Conservation (phyloP, 2,329 filamentous ascomycete genomes). For the Bipolaris victoriae region DNA sequence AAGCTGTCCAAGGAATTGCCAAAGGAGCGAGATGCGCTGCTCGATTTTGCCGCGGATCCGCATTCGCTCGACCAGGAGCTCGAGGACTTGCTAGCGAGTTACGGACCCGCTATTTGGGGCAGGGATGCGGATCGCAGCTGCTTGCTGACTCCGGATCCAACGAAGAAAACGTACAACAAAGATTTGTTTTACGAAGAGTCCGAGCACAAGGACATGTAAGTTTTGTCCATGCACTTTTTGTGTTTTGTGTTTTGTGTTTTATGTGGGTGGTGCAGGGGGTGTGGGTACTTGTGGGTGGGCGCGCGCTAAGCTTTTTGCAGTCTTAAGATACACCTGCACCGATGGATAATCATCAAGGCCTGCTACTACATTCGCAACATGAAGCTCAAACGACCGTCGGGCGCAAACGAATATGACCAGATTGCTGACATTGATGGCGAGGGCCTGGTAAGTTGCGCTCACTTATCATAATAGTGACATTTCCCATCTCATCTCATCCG, state of each 20-base stretch:
- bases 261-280: neutral
- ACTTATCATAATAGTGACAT: neutral
- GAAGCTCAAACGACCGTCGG: slow-evolving; percentile 45
- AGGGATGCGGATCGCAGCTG: slow-evolving; percentile 42
- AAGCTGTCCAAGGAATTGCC: slow-evolving; percentile 46
- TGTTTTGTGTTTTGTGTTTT: slow-evolving; percentile 1
- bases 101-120: slow-evolving; percentile 46
- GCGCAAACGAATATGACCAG: slow-evolving; percentile 39
- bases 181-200: slow-evolving; percentile 42
- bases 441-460: slow-evolving; percentile 22
- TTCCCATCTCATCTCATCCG: neutral
- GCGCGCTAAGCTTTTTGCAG: slow-evolving; percentile 25
- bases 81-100: slow-evolving; percentile 40
- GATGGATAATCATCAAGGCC: slow-evolving; percentile 50
- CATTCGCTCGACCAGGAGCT: slow-evolving; percentile 40
- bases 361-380: slow-evolving; percentile 49
- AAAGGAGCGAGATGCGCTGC: slow-evolving; percentile 46
- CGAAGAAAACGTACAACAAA: slow-evolving; percentile 46
- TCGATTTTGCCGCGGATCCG: slow-evolving; percentile 46
- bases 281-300: slow-evolving; percentile 6
- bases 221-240: slow-evolving; percentile 9
- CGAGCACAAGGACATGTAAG: slow-evolving; percentile 44
- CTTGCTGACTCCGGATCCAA: slow-evolving; percentile 39
- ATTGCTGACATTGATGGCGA: slow-evolving; percentile 42
- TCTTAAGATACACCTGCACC: slow-evolving; percentile 46